Base-by-base conservation (phyloP, 176 grass and related monocot genomes). In the Alloteropsis semialata region DNA sequence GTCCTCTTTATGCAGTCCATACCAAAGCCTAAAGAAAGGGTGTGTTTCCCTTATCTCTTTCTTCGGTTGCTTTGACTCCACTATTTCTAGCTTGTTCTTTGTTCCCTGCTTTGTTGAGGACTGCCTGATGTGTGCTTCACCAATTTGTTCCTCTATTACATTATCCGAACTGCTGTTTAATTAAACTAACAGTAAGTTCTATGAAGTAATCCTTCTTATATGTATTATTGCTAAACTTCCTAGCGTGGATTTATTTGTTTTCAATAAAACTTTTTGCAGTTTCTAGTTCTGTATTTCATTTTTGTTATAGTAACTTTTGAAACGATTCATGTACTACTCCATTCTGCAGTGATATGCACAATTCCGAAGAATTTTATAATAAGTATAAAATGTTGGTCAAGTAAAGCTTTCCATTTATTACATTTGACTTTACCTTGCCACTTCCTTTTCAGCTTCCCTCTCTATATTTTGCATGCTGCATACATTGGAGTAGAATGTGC, bases 1-100 rank as follows among this genome's bases (percentile, higher is more conserved):
- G 54, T 93, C 85, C 2, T 88, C 86, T 65, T 83, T 90, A 37
- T 32, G 75, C 68, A 93, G 65, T 37, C 69, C 70, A 71, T 85
- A 92, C 90, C 90, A 92, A 37, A 92, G 77, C 73, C 90, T 76
- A 38, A 83, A 88, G 73, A 83, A 88, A 53, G 73, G 71, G 50
- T 46, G 69, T 49, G 14, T 76, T 77, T 55, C 84, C 68, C 72
- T 84, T 71, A 37, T 64, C n/a, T 74, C 68, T 42, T 42, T 63
- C 55, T 65, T 87, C 22, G 38, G 22, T 54, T 77, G 51, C 41
- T 70, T 44, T 25, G 25, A 25, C 36, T 80, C 86, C 33, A 60
- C 30, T 67, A n/a, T 30, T 54, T 91, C 76, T 77, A n/a, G 21
- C 65, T 81, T 81, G 22, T 81, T 84, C 6, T 69, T 81, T 37